Percentiles rank a stretch among this genome's conserved stretches.
These are phyloP conservation scores for Pogostemon cablin DNA, from an alignment of 257 asterid genomes.

Conservation along the genomic window DNA sequence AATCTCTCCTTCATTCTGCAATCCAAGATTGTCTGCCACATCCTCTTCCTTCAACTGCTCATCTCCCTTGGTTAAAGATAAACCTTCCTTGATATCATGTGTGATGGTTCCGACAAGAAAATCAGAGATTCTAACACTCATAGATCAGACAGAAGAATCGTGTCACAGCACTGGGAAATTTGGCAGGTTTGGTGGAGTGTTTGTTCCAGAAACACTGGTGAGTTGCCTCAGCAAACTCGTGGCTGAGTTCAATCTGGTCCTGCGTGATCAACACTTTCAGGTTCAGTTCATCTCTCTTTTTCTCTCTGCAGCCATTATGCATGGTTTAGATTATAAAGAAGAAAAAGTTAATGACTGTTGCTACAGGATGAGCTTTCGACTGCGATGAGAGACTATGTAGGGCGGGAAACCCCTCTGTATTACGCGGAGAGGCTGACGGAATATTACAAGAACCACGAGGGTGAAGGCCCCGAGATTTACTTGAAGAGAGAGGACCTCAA, in stretches of 20 bases:
- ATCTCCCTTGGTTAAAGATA: background rate
- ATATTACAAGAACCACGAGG: conserved; percentile 50
- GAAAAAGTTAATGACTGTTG: background rate
- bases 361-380: conserved; percentile 51
- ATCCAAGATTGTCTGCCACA: background rate
- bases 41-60: background rate
- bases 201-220: conserved; percentile 72
- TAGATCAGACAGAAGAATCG: conserved; percentile 33
- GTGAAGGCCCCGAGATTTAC: conserved; percentile 70
- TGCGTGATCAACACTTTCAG: conserved; percentile 59
- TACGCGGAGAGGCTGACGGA: conserved; percentile 67
- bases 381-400: conserved; percentile 65
- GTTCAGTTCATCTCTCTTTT: conserved; percentile 26
- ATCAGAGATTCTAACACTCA: conserved; percentile 21
- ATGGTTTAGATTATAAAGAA: too few species aligned
- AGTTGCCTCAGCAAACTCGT: conserved; percentile 53
- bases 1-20: background rate
- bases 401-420: conserved; percentile 82
- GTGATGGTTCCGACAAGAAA: conserved; percentile 5
- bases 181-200: conserved; percentile 73
- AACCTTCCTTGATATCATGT: conserved; percentile 15
- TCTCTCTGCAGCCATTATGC: too few species aligned
- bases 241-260: conserved; percentile 47
- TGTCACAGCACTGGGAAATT: conserved; percentile 46
- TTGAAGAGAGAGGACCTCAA: conserved; percentile 80